Percentiles rank a stretch among this genome's conserved stretches.
Conservation (phyloP, 75 land plant species). For the Selaginella tamariscina region DNA sequence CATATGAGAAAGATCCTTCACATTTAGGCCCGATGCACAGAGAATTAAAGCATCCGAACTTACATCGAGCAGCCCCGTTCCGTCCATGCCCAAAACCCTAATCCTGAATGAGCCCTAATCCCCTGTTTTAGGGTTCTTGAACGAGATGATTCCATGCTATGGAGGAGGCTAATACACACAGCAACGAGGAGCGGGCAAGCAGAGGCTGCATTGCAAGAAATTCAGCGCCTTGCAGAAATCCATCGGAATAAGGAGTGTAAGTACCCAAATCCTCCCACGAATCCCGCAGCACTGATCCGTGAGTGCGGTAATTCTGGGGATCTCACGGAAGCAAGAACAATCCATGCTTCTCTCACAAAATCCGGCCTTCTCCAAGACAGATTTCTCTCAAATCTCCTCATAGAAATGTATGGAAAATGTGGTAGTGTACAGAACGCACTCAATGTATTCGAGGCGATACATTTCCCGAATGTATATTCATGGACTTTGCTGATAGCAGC, state of each 20-base stretch:
- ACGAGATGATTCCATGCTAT: not conserved
- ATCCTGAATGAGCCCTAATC: too few relatives aligned
- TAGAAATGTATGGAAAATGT: conserved; percentile 9
- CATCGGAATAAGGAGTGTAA: not conserved
- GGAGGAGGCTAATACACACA: not conserved
- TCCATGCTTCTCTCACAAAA: not conserved
- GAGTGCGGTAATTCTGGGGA: not conserved
- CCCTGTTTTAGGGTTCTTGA: too few relatives aligned
- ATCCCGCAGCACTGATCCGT: not conserved
- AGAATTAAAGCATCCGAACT: conserved; percentile 32
- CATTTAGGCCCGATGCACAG: conserved; percentile 31
- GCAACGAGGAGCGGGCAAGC: not conserved
- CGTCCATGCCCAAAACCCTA: conserved; percentile 1
- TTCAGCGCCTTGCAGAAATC: not conserved
- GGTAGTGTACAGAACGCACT: not conserved
- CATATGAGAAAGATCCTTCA: conserved; percentile 42
- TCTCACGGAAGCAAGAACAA: not conserved
- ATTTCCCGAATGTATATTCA: not conserved
- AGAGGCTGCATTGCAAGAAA: not conserved
- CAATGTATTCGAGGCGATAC: not conserved
- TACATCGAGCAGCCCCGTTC: conserved; percentile 27
- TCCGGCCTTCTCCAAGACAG: not conserved
- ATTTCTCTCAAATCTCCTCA: conserved; percentile 6
- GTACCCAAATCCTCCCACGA: too few relatives aligned
- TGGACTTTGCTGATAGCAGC: conserved; percentile 7